These are phyloP conservation scores for Fusarium pseudoanthophilum DNA, from an alignment of 2,329 filamentous ascomycete species.

Conservation along the genomic window DNA sequence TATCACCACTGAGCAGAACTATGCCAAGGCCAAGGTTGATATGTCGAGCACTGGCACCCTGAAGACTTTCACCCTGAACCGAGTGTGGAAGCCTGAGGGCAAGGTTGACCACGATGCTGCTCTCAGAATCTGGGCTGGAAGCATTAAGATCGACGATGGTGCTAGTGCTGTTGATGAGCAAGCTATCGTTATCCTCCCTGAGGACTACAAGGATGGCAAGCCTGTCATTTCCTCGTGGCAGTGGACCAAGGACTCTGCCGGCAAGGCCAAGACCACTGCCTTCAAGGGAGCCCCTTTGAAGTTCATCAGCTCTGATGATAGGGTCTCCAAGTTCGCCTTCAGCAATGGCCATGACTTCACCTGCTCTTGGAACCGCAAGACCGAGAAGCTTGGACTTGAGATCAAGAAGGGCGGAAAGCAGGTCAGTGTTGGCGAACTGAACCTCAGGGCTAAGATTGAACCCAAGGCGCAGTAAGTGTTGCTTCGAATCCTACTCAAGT, in stretches of 20 bases:
- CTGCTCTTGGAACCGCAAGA: conserved; percentile 7
- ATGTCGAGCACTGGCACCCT: too few species aligned
- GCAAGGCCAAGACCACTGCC: fast-evolving
- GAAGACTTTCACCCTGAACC: too few species aligned
- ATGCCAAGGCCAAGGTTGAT: too few species aligned
- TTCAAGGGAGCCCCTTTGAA: not conserved
- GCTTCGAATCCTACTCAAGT: too few species aligned
- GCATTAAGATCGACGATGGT: not conserved
- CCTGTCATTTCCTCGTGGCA: not conserved
- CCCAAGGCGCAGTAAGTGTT: conserved; percentile 13
- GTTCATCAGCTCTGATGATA: not conserved
- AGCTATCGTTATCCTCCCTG: not conserved
- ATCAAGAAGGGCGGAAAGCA: not conserved
- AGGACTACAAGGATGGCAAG: not conserved
- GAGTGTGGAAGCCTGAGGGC: too few species aligned
- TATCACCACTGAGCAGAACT: too few species aligned
- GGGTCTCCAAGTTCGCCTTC: conserved; percentile 12
- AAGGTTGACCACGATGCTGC: too few species aligned
- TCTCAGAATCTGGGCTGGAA: not conserved
- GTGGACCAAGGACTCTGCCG: fast-evolving
- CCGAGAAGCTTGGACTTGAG: conserved; percentile 9
- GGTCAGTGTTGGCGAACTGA: not conserved
- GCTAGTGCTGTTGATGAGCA: not conserved
- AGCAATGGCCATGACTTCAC: conserved; percentile 11
- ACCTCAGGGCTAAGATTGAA: conserved; percentile 10